Evolutionary conservation across 1,284 basidiomycete species (phyloP).

Genomic region (Austroboletus rostrupii): DNA sequence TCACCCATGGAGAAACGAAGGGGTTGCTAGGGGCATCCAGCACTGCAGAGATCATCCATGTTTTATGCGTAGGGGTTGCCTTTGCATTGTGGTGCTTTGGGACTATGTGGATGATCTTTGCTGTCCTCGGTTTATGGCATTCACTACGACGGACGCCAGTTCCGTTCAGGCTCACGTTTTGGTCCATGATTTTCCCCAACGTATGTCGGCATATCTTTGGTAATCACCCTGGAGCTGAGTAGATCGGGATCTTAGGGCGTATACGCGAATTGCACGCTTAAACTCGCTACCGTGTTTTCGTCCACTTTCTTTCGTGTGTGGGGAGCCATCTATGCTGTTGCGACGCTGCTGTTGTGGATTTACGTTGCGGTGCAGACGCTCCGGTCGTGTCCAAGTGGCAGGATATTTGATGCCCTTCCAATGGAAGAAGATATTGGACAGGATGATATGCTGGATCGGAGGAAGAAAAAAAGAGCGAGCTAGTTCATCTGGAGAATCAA

Average conservation of each 20-base stretch:
- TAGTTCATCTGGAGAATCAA: no score
- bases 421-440: conserved; percentile 28
- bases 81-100: conserved; percentile 53
- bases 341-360: conserved; percentile 56
- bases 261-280: conserved; percentile 62
- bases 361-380: conserved; percentile 46
- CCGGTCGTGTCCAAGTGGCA: conserved; percentile 34
- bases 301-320: conserved; percentile 50
- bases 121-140: conserved; percentile 41
- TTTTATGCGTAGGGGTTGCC: conserved; percentile 44
- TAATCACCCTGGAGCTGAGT: conserved; percentile 2
- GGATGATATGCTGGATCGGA: neutral
- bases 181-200: conserved; percentile 62
- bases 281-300: conserved; percentile 49
- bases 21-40: conserved; percentile 24
- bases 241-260: conserved; percentile 42
- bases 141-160: conserved; percentile 37
- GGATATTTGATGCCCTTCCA: conserved; percentile 45
- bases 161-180: conserved; percentile 49
- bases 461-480: no score
- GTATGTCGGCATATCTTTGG: conserved; percentile 33
- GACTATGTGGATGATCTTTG: conserved; percentile 52
- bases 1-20: conserved; percentile 18
- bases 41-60: conserved; percentile 39
- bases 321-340: conserved; percentile 51